Base-by-base conservation (phyloP, 2,329 filamentous ascomycete species). In the Colletotrichum destructivum region DNA sequence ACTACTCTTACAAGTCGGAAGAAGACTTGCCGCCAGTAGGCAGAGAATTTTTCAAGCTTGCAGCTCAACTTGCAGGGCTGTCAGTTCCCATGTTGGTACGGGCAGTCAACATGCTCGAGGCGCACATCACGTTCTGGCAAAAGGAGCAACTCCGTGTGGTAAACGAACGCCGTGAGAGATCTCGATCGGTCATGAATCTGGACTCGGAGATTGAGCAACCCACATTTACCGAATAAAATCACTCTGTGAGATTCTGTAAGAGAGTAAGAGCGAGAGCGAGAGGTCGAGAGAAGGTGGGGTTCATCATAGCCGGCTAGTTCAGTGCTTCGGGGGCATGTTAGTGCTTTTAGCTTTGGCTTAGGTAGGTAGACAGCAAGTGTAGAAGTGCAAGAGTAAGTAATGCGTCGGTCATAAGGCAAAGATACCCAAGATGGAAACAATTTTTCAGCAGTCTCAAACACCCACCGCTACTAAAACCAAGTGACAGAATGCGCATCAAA, bases 31-130 rank as follows among this genome's bases (percentile, higher is more conserved):
- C 80, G 5, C 74, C 78, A 6, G 71, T 62, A 15, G 81, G 81
- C 2, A 75, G 72, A 47, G 67, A 73, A 5, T 76, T 84, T 44
- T 84, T 83, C 52, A 73, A 74, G 66, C 78, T 77, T 59, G 77
- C 79, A 52, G 82, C 78, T 40, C 75, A 77, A 11, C 72, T 76
- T n/a, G 75, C 79, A 11, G 82, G 81, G 5, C 68, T 82, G 11
- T 77, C 82, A 4, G 73, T 83, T 5, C 77, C 80, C 7, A 78
- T 79, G 42, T 74, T 80, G 18, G 77, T 82, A 3, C 76, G 78
- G 35, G 81, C 81, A 35, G 79, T 84, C 9, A 82, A 83, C 71
- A 82, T 80, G 78, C 71, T 83, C 42, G 83, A 84, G 64, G 77
- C 78, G 21, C 76, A 76, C 12, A 78, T 84, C n/a, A 67, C 79